Evolutionary conservation across 2,329 filamentous ascomycete species (phyloP).

Genomic region (Cercospora sp.): DNA sequence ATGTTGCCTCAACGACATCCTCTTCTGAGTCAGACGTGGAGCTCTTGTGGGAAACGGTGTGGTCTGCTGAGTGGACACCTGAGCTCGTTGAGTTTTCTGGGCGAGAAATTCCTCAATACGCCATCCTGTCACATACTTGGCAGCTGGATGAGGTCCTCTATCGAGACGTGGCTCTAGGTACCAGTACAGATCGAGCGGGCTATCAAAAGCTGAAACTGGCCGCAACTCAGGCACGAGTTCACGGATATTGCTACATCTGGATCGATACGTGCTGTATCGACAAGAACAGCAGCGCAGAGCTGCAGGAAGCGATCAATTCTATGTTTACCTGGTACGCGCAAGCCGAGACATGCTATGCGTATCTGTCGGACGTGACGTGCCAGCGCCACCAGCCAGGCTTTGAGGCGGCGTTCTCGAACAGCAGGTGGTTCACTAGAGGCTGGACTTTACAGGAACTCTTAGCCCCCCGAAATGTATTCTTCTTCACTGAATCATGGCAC

Average conservation of each 20-base stretch:
- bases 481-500: background rate
- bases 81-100: slow-evolving; percentile 5
- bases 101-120: slow-evolving; percentile 4
- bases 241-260: background rate
- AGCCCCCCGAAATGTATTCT: background rate
- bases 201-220: background rate
- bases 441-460: background rate
- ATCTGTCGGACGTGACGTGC: background rate
- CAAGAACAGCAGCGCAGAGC: background rate
- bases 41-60: background rate
- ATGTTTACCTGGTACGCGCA: background rate
- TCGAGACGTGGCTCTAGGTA: background rate
- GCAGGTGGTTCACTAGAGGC: background rate
- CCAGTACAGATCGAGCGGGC: background rate
- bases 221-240: background rate
- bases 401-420: background rate
- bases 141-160: background rate
- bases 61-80: background rate
- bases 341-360: background rate
- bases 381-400: background rate
- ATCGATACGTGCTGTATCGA: background rate
- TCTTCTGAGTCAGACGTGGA: background rate
- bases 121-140: slow-evolving; percentile 8
- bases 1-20: background rate
- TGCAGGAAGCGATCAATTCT: background rate